Percentiles rank a stretch among this genome's conserved stretches.
Conservation (phyloP, 106 monocot genomes). For the Platanthera zijinensis region DNA sequence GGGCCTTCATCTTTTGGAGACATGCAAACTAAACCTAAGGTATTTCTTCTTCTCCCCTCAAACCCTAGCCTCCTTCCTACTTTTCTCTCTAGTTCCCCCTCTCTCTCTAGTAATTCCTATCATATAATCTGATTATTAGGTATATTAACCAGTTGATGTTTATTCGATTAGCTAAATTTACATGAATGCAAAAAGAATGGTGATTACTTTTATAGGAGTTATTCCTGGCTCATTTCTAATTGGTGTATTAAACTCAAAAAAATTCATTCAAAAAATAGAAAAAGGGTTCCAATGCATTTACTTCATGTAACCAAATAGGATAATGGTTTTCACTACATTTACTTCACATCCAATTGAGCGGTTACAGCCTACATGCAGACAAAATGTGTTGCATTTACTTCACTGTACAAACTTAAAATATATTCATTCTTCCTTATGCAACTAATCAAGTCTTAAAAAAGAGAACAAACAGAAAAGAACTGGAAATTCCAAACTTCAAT, state of each 20-base stretch:
- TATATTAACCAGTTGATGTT: background rate
- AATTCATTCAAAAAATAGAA: background rate
- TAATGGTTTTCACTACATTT: background rate
- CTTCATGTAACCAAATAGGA: background rate
- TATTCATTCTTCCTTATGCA: background rate
- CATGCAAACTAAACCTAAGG: no score
- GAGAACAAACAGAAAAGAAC: background rate
- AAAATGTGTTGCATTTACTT: background rate
- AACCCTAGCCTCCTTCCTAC: no score
- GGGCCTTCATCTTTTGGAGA: no score
- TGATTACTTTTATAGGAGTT: background rate
- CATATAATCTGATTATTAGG: background rate
- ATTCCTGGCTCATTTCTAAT: background rate
- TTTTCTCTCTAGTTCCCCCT: no score
- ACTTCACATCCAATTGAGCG: background rate
- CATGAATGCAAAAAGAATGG: background rate
- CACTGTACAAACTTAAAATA: background rate
- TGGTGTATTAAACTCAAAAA: background rate
- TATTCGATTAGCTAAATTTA: background rate
- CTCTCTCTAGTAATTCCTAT: no score
- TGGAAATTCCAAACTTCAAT: background rate
- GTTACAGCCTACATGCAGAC: background rate
- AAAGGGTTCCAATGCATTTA: background rate
- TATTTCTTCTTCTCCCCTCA: no score
- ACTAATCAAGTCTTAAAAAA: background rate